A percentile compares a stretch with the other conserved stretches of the same genome.
These are phyloP conservation scores for Euphorbia lathyris DNA, from an alignment of 345 rosid species.

Conservation along the genomic window DNA sequence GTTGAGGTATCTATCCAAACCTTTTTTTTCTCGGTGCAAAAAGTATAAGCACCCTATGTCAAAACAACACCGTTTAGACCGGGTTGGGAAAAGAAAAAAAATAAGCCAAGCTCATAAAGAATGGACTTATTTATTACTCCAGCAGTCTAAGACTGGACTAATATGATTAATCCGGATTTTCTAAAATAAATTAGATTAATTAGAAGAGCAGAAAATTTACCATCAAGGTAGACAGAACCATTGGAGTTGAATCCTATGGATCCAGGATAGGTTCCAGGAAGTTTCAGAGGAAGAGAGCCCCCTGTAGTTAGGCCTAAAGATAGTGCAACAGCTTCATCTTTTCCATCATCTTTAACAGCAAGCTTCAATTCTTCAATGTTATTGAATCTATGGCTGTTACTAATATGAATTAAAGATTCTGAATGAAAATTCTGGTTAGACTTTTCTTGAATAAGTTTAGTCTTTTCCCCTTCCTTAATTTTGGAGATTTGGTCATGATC, in stretches of 20 bases:
- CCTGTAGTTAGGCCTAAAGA: constrained; percentile 69
- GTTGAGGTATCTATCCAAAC: too few relatives aligned
- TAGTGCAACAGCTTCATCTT: constrained; percentile 31
- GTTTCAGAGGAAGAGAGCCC: constrained; percentile 46
- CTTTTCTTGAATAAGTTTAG: constrained; percentile 53
- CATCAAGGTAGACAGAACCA: constrained; percentile 81
- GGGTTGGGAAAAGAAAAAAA: too few relatives aligned
- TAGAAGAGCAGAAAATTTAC: constrained; percentile 32
- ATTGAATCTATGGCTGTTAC: constrained; percentile 21
- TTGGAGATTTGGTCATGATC: constrained; percentile 17
- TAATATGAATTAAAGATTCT: constrained; percentile 43
- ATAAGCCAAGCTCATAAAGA: too few relatives aligned
- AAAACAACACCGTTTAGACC: too few relatives aligned
- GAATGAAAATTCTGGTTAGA: constrained; percentile 37
- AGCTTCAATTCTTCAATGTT: constrained; percentile 44
- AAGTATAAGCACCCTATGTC: too few relatives aligned
- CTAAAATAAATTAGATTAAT: background rate
- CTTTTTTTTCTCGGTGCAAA: too few relatives aligned
- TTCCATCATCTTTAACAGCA: constrained; percentile 28
- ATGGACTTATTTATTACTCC: too few relatives aligned
- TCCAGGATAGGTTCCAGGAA: constrained; percentile 81
- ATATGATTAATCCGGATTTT: too few relatives aligned
- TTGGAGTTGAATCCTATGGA: constrained; percentile 86
- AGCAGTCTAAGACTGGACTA: too few relatives aligned
- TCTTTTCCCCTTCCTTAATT: constrained; percentile 56